phyloP scores from a whole-genome alignment of 306 rosid genomes.

The Quercus parvula region DNA sequence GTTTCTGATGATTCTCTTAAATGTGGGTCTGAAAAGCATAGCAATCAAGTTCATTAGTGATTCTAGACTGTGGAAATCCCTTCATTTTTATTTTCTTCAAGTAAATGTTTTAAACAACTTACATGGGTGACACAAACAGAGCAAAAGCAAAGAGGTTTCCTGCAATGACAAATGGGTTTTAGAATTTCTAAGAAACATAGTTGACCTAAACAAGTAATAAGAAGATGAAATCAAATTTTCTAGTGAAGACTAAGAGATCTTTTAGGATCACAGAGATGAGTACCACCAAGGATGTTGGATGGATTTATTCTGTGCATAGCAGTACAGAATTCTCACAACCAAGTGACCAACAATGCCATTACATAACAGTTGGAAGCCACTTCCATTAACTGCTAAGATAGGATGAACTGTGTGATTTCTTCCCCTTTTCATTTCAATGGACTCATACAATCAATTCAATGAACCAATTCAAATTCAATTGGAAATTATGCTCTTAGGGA shows the following conservation, averaged over 20 bases:
- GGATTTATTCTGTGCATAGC: neutral
- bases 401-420: neutral
- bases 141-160: conserved; percentile 40
- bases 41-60: neutral
- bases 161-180: conserved; percentile 18
- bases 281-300: neutral
- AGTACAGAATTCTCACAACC: neutral
- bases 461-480: neutral
- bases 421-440: neutral
- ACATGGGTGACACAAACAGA: conserved; percentile 41
- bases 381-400: neutral
- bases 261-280: neutral
- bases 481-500: neutral
- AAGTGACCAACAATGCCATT: neutral
- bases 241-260: neutral
- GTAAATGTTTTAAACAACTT: conserved; percentile 11
- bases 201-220: neutral
- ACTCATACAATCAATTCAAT: neutral
- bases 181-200: neutral
- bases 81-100: neutral
- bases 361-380: neutral
- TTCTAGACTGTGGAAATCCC: neutral
- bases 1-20: conserved; percentile 36
- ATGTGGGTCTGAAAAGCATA: conserved; percentile 33
- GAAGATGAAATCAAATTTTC: neutral